Conservation (phyloP, 2,329 filamentous ascomycete species). For the Ophiostoma triangulosporum region DNA sequence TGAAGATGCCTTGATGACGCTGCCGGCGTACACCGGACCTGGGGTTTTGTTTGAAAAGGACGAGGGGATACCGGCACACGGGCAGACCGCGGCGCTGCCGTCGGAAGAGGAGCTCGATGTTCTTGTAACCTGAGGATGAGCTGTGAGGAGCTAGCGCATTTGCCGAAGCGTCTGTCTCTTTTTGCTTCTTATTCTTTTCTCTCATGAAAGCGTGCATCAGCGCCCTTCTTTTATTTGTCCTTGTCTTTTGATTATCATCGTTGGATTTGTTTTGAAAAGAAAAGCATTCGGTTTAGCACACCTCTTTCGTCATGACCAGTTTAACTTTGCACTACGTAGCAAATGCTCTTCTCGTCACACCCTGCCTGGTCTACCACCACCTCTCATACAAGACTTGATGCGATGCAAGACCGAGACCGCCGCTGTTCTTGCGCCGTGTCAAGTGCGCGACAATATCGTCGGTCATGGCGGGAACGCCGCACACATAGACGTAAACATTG, state of each 20-base stretch:
- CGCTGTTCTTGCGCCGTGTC: slow-evolving; percentile 12
- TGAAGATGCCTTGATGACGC: slow-evolving; percentile 19
- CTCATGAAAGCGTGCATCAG: not conserved
- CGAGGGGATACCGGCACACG: slow-evolving; percentile 25
- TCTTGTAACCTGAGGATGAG: slow-evolving; percentile 23
- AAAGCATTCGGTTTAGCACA: no score
- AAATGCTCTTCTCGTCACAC: no score
- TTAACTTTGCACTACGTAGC: no score
- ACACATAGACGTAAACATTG: slow-evolving; percentile 41
- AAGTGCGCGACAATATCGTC: slow-evolving; percentile 46
- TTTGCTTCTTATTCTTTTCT: not conserved
- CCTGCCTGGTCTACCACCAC: slow-evolving; percentile 21
- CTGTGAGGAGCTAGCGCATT: not conserved
- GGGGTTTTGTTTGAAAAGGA: slow-evolving; percentile 38
- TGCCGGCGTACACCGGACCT: slow-evolving; percentile 37
- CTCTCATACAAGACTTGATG: slow-evolving; percentile 23
- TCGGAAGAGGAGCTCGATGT: slow-evolving; percentile 29
- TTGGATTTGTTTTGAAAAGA: not conserved
- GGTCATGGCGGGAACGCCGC: slow-evolving; percentile 55
- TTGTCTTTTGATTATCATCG: not conserved
- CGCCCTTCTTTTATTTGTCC: not conserved
- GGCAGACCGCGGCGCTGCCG: slow-evolving; percentile 23
- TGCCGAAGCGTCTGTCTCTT: not conserved
- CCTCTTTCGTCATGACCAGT: no score
- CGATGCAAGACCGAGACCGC: slow-evolving; percentile 17